Evolutionary conservation across 2,329 filamentous ascomycete genomes (phyloP).

Genomic region (Claviceps monticola): DNA sequence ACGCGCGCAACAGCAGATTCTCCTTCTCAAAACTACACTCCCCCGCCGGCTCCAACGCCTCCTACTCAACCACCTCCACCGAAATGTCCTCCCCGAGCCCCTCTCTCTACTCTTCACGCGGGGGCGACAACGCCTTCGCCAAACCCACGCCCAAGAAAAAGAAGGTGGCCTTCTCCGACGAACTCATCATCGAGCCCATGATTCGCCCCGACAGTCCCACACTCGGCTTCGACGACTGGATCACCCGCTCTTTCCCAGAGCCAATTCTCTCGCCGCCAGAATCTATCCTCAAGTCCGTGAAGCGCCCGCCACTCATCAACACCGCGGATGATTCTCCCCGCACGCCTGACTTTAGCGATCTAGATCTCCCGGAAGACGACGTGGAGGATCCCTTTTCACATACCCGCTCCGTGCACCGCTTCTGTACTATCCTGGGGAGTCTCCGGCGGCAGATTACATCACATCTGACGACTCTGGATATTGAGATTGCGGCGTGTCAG

Average conservation of each 20-base stretch:
- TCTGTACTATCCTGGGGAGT: conserved; percentile 31
- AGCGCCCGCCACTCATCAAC: not conserved
- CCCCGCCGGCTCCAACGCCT: conserved; percentile 32
- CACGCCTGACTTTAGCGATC: conserved; percentile 4
- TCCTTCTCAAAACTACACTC: conserved; percentile 30
- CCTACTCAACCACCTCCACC: conserved; percentile 28
- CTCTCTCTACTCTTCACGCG: conserved; percentile 15
- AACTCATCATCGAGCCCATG: conserved; percentile 26
- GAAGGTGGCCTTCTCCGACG: conserved; percentile 22
- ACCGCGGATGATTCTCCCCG: not conserved
- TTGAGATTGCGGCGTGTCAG: conserved; percentile 19
- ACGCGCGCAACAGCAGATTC: conserved; percentile 22
- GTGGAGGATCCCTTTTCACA: conserved; percentile 23
- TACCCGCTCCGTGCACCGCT: conserved; percentile 32
- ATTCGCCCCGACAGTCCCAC: conserved; percentile 48
- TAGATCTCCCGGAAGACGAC: conserved; percentile 2
- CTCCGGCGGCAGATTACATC: conserved; percentile 34
- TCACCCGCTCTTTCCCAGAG: conserved; percentile 12
- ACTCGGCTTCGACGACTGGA: conserved; percentile 37
- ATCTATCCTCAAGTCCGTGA: conserved; percentile 9
- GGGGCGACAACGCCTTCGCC: conserved; percentile 5
- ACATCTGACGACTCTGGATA: conserved; percentile 33
- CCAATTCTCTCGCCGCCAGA: conserved; percentile 8
- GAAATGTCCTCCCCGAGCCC: conserved; percentile 32
- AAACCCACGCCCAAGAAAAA: conserved; percentile 20